These are phyloP conservation scores for Pythium periplocum DNA, from an alignment of 352 stramenopile species.

Conservation along the genomic window DNA sequence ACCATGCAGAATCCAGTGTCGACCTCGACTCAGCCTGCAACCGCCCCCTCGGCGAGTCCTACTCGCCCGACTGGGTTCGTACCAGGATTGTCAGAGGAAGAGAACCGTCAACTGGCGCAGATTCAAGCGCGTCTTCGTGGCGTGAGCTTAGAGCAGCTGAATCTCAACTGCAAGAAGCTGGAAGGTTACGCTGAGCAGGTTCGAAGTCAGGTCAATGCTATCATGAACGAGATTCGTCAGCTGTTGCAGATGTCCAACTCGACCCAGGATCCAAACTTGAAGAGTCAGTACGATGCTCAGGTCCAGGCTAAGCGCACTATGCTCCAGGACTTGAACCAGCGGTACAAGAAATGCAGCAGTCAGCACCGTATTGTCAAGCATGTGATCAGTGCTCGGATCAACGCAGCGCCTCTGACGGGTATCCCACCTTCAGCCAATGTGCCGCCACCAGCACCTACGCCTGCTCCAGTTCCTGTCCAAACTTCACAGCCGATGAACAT, in stretches of 20 bases:
- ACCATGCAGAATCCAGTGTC: neutral
- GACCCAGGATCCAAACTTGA: constrained; percentile 55
- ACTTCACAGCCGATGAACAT: constrained; percentile 11
- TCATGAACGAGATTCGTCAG: constrained; percentile 81
- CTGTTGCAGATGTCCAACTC: constrained; percentile 70
- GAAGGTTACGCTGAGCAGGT: constrained; percentile 79
- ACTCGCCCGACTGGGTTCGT: constrained; percentile 9
- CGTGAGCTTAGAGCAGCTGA: constrained; percentile 69
- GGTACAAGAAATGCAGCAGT: constrained; percentile 74
- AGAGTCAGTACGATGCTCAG: constrained; percentile 60
- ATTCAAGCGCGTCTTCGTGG: constrained; percentile 70
- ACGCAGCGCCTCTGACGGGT: constrained; percentile 2
- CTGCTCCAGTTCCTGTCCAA: constrained; percentile 5
- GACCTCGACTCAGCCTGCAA: neutral
- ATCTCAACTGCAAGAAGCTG: constrained; percentile 74
- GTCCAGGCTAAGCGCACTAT: constrained; percentile 64
- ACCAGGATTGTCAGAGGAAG: constrained; percentile 54
- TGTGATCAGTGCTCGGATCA: constrained; percentile 51
- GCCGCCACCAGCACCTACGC: neutral
- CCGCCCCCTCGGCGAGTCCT: constrained; percentile 1
- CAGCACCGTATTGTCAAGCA: constrained; percentile 81
- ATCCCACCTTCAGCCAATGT: constrained; percentile 1
- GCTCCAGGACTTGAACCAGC: constrained; percentile 72
- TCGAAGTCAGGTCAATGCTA: constrained; percentile 69
- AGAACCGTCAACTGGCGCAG: constrained; percentile 60